Conservation (phyloP, 2,329 filamentous ascomycete genomes). For the Emergomyces orientalis region DNA sequence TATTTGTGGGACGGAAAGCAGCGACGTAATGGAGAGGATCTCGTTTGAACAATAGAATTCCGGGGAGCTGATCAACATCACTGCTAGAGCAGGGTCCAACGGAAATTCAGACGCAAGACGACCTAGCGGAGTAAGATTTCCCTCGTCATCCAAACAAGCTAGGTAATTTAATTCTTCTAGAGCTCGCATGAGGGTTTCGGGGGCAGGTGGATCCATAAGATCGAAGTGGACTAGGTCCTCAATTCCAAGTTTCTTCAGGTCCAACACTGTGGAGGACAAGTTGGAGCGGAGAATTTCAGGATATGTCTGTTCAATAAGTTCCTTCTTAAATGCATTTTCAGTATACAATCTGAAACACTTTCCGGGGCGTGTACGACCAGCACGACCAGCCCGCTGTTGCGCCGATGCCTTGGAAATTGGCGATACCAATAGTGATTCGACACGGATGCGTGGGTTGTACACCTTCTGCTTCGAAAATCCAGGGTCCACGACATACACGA, state of each 20-base stretch:
- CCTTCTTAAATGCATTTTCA: slow-evolving; percentile 90
- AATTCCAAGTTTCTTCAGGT: slow-evolving; percentile 93
- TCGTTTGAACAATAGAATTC: slow-evolving; percentile 99
- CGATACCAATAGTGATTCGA: slow-evolving; percentile 94
- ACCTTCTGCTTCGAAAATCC: slow-evolving; percentile 99
- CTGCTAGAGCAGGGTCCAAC: slow-evolving; percentile 83
- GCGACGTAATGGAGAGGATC: slow-evolving; percentile 85
- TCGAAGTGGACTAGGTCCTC: slow-evolving; percentile 97
- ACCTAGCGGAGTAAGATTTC: slow-evolving; percentile 78
- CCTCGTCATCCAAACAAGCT: slow-evolving; percentile 91
- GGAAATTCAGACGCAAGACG: slow-evolving; percentile 89
- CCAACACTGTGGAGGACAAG: slow-evolving; percentile 84
- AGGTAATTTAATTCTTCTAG: slow-evolving; percentile 97
- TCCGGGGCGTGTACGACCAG: slow-evolving; percentile 93
- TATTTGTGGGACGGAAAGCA: slow-evolving; percentile 88
- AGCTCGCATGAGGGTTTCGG: slow-evolving; percentile 96
- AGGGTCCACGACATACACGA: slow-evolving; percentile 98
- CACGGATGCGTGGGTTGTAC: slow-evolving; percentile 92
- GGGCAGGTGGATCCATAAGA: slow-evolving; percentile 94
- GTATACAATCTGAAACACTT: slow-evolving; percentile 98
- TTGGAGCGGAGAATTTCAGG: slow-evolving; percentile 94
- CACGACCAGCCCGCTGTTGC: slow-evolving; percentile 95
- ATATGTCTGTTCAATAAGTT: slow-evolving; percentile 94
- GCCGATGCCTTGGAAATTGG: slow-evolving; percentile 97
- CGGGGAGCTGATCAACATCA: slow-evolving; percentile 95